A percentile compares a stretch with the other conserved stretches of the same genome.
Evolutionary conservation across 345 rosid genomes (phyloP).

Genomic region (Arabis alpina): DNA sequence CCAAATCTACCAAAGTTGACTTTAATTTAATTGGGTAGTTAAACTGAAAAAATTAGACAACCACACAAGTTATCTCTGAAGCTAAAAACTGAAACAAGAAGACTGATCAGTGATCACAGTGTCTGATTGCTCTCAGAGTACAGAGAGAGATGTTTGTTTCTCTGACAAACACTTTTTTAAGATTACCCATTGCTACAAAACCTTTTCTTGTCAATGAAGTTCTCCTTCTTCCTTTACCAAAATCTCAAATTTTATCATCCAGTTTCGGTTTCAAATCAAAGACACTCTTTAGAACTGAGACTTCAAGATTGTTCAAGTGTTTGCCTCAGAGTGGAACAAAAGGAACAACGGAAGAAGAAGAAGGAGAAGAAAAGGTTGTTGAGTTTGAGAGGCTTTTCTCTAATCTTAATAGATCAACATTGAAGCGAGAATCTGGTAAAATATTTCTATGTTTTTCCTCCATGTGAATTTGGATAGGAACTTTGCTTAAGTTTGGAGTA

Average conservation of each 20-base stretch:
- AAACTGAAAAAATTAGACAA: conserved; percentile 14
- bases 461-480: not conserved
- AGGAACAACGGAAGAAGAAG: conserved; percentile 25
- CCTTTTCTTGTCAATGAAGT: not conserved
- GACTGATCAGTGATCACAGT: conserved; percentile 40
- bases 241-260: conserved; percentile 7
- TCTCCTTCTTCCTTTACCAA: conserved; percentile 15
- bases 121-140: conserved; percentile 15
- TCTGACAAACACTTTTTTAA: conserved; percentile 27
- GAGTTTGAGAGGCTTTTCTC: conserved; percentile 82
- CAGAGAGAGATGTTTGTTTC: conserved; percentile 33
- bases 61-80: conserved; percentile 39
- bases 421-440: too few species aligned
- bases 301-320: conserved; percentile 45
- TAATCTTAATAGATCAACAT: conserved; percentile 72
- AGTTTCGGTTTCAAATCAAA: conserved; percentile 26
- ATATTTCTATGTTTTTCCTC: too few species aligned
- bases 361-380: conserved; percentile 27
- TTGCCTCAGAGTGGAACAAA: conserved; percentile 44
- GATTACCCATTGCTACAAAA: conserved; percentile 15
- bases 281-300: conserved; percentile 9
- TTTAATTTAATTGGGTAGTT: conserved; percentile 1
- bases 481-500: conserved; percentile 6
- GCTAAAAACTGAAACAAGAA: conserved; percentile 28
- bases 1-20: conserved; percentile 36